phyloP scores from a whole-genome alignment of 345 rosid species.

The Chamaenerion angustifolium region DNA sequence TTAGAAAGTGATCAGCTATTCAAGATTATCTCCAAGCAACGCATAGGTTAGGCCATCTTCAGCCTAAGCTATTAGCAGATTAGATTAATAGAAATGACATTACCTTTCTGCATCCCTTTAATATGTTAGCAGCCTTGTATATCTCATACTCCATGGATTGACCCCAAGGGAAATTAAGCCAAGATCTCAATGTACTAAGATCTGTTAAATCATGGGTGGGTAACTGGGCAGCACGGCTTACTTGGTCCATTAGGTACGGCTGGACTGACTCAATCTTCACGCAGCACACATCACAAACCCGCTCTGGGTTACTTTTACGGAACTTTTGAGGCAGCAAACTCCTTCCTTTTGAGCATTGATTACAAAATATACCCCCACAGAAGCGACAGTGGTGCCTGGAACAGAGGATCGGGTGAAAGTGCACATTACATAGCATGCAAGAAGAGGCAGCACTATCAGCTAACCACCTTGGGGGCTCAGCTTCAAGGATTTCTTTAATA shows the following conservation, averaged over 20 bases:
- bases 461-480: constrained; percentile 83
- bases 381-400: constrained; percentile 93
- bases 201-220: constrained; percentile 83
- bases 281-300: constrained; percentile 88
- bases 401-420: constrained; percentile 91
- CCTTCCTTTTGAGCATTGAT: constrained; percentile 78
- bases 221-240: constrained; percentile 81
- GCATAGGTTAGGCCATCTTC: too few relatives aligned
- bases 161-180: constrained; percentile 97
- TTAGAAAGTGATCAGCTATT: too few relatives aligned
- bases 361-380: constrained; percentile 89
- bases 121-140: constrained; percentile 78
- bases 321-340: constrained; percentile 75
- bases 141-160: constrained; percentile 87
- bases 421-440: constrained; percentile 81
- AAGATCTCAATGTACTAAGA: constrained; percentile 93
- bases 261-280: constrained; percentile 80
- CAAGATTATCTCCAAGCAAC: too few relatives aligned
- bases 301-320: constrained; percentile 52
- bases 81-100: not conserved
- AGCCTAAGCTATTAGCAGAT: too few relatives aligned
- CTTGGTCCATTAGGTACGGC: constrained; percentile 82
- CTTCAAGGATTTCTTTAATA: constrained; percentile 57
- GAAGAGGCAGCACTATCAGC: constrained; percentile 86
- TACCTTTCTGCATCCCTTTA: constrained; percentile 61